Base-by-base conservation (phyloP, 331 rosid species). In the Rosa hybrid region DNA sequence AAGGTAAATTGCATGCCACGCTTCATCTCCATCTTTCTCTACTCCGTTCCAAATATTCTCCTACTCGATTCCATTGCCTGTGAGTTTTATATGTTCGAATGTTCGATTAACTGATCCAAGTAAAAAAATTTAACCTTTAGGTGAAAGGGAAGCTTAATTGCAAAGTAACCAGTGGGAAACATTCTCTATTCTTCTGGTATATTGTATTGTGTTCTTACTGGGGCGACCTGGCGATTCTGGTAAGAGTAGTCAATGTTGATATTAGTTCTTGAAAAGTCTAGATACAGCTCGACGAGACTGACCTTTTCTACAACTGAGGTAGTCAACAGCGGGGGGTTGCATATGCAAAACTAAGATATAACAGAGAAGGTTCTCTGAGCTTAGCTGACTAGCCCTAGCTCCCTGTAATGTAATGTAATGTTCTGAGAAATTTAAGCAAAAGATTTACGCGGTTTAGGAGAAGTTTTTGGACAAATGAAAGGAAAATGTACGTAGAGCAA, bases 291-390 rank as follows among this genome's bases (percentile, higher is more conserved):
- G n/a, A 34, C 8, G 51, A 0, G n/a, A 25, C 41, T 46, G 72
- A 63, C 72, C 12, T 45, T 45, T 11, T 76, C 62, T 62, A 17
- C 0, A 8, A 23, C 30, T 8, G 30, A 8, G 18, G 8, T 42
- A 21, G 70, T 75, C 70, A 75, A 72, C 75, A 21, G 41, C 51
- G 25, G 60, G 76, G 50, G 27, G 46, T 68, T 42, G 39, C 39
- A 34, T 34, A 34, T 41, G 11, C 49, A 8, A 68, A 18, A 68
- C 50, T 68, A 8, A 17, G 44, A 27, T 0, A 30, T 16, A 57
- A 57, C 30, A 12, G 18, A 64, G 70, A 64, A 64, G 70, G 44
- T 64, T 30, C 18, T 13, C 44, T 1, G 70, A 16, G 10, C 18
- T 9, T 56, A n/a, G 12, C 62, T 4, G 13, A 6, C 69, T 64